A percentile compares a stretch with the other conserved stretches of the same genome.
Conservation (phyloP, 148 eudicot species). For the Pouteria glomerata region DNA sequence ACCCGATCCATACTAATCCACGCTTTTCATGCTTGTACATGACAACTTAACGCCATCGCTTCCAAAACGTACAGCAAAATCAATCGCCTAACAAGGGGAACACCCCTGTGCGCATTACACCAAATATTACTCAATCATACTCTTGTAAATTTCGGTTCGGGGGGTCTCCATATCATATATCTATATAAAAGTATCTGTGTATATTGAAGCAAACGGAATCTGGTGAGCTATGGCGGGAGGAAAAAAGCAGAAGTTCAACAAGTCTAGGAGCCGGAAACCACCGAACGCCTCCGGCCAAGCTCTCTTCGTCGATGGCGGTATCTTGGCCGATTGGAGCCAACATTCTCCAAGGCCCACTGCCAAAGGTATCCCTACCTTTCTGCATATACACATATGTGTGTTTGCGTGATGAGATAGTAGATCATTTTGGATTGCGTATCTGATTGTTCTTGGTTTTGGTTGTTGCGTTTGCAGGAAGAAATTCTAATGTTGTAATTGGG, state of each 20-base stretch:
- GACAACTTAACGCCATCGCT: too few relatives aligned
- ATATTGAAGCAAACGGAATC: not conserved
- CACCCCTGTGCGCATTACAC: too few relatives aligned
- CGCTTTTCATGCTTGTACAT: too few relatives aligned
- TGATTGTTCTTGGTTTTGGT: conserved; percentile 3
- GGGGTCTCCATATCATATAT: too few relatives aligned
- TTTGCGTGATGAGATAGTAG: not conserved
- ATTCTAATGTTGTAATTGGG: conserved; percentile 13
- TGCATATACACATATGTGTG: too few relatives aligned
- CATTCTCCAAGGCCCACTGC: conserved; percentile 22
- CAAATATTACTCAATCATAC: too few relatives aligned
- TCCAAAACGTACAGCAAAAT: too few relatives aligned
- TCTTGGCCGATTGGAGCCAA: conserved; percentile 43
- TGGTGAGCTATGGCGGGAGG: conserved; percentile 41
- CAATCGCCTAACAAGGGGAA: too few relatives aligned
- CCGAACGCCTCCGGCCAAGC: conserved; percentile 6
- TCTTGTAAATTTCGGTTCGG: too few relatives aligned
- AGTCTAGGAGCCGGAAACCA: conserved; percentile 32
- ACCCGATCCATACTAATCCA: not conserved
- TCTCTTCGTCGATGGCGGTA: conserved; percentile 63
- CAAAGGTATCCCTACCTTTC: not conserved
- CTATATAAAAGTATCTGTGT: too few relatives aligned
- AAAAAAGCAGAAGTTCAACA: conserved; percentile 28
- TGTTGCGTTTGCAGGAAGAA: conserved; percentile 34
- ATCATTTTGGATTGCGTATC: not conserved